phyloP scores from a whole-genome alignment of 2,329 filamentous ascomycete species.

The Cercospora nicotianae region DNA sequence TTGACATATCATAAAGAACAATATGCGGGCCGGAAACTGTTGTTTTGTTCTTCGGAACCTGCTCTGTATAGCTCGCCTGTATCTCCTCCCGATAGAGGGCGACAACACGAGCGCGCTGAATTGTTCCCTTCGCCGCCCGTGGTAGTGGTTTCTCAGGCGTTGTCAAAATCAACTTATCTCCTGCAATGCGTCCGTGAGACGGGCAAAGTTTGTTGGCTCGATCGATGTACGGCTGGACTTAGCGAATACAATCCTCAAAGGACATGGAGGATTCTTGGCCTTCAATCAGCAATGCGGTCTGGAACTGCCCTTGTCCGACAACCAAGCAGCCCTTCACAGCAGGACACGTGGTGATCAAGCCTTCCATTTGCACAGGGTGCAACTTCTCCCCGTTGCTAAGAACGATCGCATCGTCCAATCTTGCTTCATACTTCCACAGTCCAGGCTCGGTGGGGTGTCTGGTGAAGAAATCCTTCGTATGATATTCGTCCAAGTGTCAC shows the following conservation, averaged over 20 bases:
- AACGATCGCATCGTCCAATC: conserved; percentile 48
- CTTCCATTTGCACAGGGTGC: conserved; percentile 46
- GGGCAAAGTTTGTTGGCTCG: conserved; percentile 19
- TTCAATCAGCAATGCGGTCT: conserved; percentile 19
- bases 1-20: neutral
- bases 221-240: conserved; percentile 23
- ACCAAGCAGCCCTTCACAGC: conserved; percentile 52
- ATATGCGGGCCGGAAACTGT: neutral
- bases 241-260: conserved; percentile 12
- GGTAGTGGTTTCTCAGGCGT: conserved; percentile 18
- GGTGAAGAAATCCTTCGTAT: conserved; percentile 44
- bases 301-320: conserved; percentile 37
- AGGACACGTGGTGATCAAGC: conserved; percentile 39
- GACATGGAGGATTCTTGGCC: neutral
- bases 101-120: conserved; percentile 23
- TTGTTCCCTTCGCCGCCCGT: conserved; percentile 23
- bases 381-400: conserved; percentile 49
- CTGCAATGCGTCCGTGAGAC: conserved; percentile 15
- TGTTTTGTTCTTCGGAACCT: conserved; percentile 3
- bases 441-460: conserved; percentile 41
- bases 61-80: conserved; percentile 28
- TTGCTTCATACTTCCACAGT: conserved; percentile 43
- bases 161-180: conserved; percentile 21
- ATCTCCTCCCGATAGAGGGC: conserved; percentile 21
- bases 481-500: conserved; percentile 35